A percentile compares a stretch with the other conserved stretches of the same genome.
Evolutionary conservation across 1,139 yeast genomes (phyloP).

Genomic region (Geotrichum phurueaensis): DNA sequence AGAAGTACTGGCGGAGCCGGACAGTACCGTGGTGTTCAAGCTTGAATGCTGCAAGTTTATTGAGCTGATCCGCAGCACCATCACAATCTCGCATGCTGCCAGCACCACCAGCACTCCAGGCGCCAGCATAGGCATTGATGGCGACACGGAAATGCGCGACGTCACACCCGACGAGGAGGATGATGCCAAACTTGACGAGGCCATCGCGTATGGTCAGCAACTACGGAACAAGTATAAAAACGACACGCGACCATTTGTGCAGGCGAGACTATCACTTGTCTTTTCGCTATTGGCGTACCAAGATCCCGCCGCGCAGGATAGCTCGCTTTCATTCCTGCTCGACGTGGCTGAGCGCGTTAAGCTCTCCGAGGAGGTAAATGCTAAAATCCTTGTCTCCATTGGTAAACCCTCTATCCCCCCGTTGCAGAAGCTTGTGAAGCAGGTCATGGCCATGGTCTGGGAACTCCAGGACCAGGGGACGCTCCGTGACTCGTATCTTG

Average conservation of each 20-base stretch:
- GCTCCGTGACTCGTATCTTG: not conserved
- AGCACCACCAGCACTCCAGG: not conserved
- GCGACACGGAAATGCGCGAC: constrained; percentile 10
- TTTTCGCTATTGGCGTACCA: constrained; percentile 50
- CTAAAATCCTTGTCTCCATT: constrained; percentile 42
- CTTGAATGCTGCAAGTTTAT: constrained; percentile 49
- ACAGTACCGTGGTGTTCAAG: constrained; percentile 45
- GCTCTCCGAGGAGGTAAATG: constrained; percentile 42
- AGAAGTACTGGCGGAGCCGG: constrained; percentile 39
- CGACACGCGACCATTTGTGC: constrained; percentile 30
- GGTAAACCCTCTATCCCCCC: constrained; percentile 38
- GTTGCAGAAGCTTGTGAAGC: constrained; percentile 36
- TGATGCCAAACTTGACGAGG: constrained; percentile 33
- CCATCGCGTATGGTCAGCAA: constrained; percentile 44
- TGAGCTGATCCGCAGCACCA: constrained; percentile 34
- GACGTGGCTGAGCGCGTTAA: constrained; percentile 36
- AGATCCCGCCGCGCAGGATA: constrained; percentile 26
- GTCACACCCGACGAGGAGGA: constrained; percentile 16
- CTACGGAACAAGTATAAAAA: constrained; percentile 40
- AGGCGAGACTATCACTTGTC: constrained; percentile 38
- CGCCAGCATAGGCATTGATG: not conserved
- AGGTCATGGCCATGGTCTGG: constrained; percentile 34
- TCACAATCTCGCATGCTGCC: not conserved
- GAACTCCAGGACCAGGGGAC: constrained; percentile 31
- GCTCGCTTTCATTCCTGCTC: constrained; percentile 36